phyloP scores from a whole-genome alignment of 2,329 filamentous ascomycete genomes.

The Graphilbum ipis-grandicollis region DNA sequence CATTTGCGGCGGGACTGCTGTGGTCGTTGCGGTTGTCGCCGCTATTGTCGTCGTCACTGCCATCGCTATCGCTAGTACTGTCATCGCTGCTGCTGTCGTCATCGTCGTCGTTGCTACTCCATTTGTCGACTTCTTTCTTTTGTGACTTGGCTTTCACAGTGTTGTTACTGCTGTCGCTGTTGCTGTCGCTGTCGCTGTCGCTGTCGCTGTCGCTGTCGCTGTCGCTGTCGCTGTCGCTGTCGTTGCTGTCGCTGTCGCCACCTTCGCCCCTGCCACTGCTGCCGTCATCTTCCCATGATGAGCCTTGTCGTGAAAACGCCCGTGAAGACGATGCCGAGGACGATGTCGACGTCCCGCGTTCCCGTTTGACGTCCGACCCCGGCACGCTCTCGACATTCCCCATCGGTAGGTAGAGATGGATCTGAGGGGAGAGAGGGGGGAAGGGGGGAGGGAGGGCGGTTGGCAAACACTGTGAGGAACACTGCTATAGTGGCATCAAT shows the following conservation, averaged over 20 bases:
- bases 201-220: neutral
- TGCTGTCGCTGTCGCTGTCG: neutral
- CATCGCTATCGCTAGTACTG: slow-evolving; percentile 1
- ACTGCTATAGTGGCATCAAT: too few relatives aligned
- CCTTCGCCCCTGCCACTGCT: neutral
- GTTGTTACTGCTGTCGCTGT: neutral
- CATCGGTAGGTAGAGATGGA: neutral
- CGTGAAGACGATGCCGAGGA: neutral
- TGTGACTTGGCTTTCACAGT: neutral
- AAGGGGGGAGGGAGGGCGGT: neutral
- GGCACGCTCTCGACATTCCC: neutral
- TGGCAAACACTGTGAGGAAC: too few relatives aligned
- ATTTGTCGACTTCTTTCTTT: too few relatives aligned
- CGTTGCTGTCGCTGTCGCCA: neutral
- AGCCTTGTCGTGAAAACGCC: neutral
- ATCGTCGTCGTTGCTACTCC: neutral
- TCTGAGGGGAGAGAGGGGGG: too few relatives aligned
- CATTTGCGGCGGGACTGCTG: slow-evolving; percentile 1
- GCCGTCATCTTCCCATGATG: neutral
- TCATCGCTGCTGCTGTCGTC: too few relatives aligned
- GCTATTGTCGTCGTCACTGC: neutral
- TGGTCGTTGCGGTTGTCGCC: neutral
- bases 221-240: neutral
- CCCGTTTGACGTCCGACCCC: neutral
- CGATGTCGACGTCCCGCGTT: neutral